Percentiles rank a stretch among this genome's conserved stretches.
Conservation (phyloP, 768 basidiomycete species). For the Kwoniella shandongensis region DNA sequence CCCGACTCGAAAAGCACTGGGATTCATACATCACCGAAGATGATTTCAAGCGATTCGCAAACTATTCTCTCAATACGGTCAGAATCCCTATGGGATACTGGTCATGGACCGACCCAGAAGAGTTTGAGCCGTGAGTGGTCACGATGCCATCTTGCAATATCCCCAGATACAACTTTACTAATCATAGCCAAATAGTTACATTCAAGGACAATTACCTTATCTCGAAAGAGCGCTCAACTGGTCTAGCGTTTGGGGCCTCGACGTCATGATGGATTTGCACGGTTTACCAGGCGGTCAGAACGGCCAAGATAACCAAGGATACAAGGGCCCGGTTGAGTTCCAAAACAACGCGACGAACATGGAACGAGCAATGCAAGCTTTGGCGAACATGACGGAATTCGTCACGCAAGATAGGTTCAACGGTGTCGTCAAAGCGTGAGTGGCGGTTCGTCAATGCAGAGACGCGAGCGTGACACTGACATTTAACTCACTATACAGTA, state of each 20-base stretch:
- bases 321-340: slow-evolving; percentile 25
- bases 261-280: slow-evolving; percentile 47
- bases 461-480: background rate
- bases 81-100: slow-evolving; percentile 48
- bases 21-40: slow-evolving; percentile 45
- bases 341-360: slow-evolving; percentile 34
- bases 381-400: slow-evolving; percentile 38
- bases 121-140: slow-evolving; percentile 32
- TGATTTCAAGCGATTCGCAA: slow-evolving; percentile 40
- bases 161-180: no score
- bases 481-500: slow-evolving; percentile 8
- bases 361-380: slow-evolving; percentile 38
- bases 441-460: background rate
- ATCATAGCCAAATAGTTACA: no score
- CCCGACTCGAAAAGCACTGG: slow-evolving; percentile 39
- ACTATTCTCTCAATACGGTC: slow-evolving; percentile 41
- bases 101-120: slow-evolving; percentile 36
- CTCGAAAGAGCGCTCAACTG: slow-evolving; percentile 43
- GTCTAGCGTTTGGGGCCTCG: slow-evolving; percentile 41
- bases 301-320: slow-evolving; percentile 45
- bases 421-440: slow-evolving; percentile 45
- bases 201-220: slow-evolving; percentile 38
- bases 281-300: slow-evolving; percentile 39
- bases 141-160: background rate
- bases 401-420: slow-evolving; percentile 39